Percentiles rank a stretch among this genome's conserved stretches.
phyloP scores from a whole-genome alignment of 139 green algal species.

The Chlamydomonas eustigma region DNA sequence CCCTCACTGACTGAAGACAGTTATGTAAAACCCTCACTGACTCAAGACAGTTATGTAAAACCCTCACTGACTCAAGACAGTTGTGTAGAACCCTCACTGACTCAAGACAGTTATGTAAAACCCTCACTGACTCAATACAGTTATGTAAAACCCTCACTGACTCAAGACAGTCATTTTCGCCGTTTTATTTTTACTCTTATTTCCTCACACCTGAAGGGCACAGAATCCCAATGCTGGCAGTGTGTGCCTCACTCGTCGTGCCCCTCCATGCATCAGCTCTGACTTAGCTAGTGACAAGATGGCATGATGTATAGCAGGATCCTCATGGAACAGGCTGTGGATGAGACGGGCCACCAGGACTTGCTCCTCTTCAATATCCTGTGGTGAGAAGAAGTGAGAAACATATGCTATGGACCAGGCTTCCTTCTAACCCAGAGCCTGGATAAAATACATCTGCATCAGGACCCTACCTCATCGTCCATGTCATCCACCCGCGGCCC shows the following conservation, averaged over 20 bases:
- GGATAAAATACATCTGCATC: neutral
- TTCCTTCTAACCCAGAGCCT: too few species aligned
- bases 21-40: too few species aligned
- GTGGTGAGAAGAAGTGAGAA: too few species aligned
- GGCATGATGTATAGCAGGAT: conserved; percentile 57
- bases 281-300: conserved; percentile 62
- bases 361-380: conserved; percentile 88
- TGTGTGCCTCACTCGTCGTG: conserved; percentile 65
- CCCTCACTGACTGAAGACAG: too few species aligned
- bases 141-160: too few species aligned
- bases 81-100: too few species aligned
- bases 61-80: too few species aligned
- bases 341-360: conserved; percentile 84
- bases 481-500: conserved; percentile 29
- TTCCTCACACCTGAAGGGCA: neutral
- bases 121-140: too few species aligned
- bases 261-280: conserved; percentile 62
- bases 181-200: conserved; percentile 43
- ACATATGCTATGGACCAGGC: too few species aligned
- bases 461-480: conserved; percentile 63
- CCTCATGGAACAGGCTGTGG: conserved; percentile 60
- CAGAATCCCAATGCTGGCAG: conserved; percentile 74
- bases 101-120: too few species aligned
- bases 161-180: too few species aligned
- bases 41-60: too few species aligned